Base-by-base conservation (phyloP, 257 asterid species). In the Primulina tabacum region DNA sequence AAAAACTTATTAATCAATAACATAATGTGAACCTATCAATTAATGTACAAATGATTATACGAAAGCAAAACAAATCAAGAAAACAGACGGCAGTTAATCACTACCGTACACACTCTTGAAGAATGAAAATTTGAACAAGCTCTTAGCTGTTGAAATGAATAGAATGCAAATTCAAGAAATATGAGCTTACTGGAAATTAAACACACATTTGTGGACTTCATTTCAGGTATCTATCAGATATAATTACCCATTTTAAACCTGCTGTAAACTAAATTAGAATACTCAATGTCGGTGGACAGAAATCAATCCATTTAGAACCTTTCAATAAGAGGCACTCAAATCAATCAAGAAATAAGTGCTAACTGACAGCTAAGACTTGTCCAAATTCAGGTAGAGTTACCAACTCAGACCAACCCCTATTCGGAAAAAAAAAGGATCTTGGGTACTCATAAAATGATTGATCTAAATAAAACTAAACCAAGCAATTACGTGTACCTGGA, bases 401-500 rank as follows among this genome's bases (percentile, higher is more conserved):
- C 18, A 47, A 47, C 1, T 47, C 55, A 47, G 18, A 47, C 18
- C 55, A 47, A 12, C 18, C 6, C 18, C 7, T 12, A 47, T 7
- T 47, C 18, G n/a, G 1, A 14, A 4, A 47, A 47, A 47, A 12
- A 47, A 2, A 47, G 1, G 2, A 47, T 47, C 55, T 47, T 47
- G 55, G 7, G 4, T 47, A 47, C 55, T 40, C 29, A 26, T 21
- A 18, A 0, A 66, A 28, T 8, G 33, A 0, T 32, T 47, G 0
- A 14, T 14, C n/a, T 20, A 55, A 9, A 24, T 14, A 9, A 77
- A 71, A 8, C 2, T 2, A 62, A 50, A 12, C 0, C 21, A 38
- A 11, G 47, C 28, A 7, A 4, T 50, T 60, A 28, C 6, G 71
- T 75, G 52, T 56, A 94, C 99, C 98, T 94, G 77, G 98, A 89